Percentiles rank a stretch among this genome's conserved stretches.
phyloP scores from a whole-genome alignment of 177 flowering plant genomes.

The Tripterygium wilfordii region DNA sequence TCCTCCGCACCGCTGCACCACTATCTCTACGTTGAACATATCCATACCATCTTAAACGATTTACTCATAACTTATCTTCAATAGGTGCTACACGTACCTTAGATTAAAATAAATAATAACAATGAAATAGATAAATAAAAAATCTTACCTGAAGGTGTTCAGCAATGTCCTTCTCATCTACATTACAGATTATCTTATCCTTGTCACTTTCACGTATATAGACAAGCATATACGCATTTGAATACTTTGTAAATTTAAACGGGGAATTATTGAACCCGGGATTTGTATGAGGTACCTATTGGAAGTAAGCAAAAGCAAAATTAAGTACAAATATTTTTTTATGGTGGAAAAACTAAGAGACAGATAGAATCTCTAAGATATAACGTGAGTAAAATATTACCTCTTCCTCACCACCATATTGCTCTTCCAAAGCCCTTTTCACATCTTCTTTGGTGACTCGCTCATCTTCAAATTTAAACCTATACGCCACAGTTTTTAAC shows the following conservation, averaged over 20 bases:
- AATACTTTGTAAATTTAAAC: slow-evolving; percentile 81
- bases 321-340: too few species aligned
- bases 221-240: slow-evolving; percentile 97
- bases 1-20: too few species aligned
- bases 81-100: too few species aligned
- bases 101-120: too few species aligned
- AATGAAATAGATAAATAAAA: too few species aligned
- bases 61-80: too few species aligned
- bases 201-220: slow-evolving; percentile 93
- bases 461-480: slow-evolving; percentile 87
- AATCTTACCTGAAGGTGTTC: slow-evolving; percentile 72
- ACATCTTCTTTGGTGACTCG: slow-evolving; percentile 81
- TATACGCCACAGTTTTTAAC: slow-evolving; percentile 14
- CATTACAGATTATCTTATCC: slow-evolving; percentile 83
- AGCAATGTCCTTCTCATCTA: slow-evolving; percentile 89
- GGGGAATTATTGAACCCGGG: slow-evolving; percentile 64
- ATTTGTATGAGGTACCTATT: slow-evolving; percentile 81
- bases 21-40: too few species aligned
- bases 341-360: not conserved
- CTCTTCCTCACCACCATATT: slow-evolving; percentile 93
- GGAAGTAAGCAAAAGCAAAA: not conserved
- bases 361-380: not conserved
- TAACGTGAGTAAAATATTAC: slow-evolving; percentile 20
- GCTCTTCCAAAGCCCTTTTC: slow-evolving; percentile 78
- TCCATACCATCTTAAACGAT: too few species aligned